Percentiles rank a stretch among this genome's conserved stretches.
These are phyloP conservation scores for Hyaloperonospora arabidopsidis DNA, from an alignment of 352 stramenopile species.

Conservation along the genomic window DNA sequence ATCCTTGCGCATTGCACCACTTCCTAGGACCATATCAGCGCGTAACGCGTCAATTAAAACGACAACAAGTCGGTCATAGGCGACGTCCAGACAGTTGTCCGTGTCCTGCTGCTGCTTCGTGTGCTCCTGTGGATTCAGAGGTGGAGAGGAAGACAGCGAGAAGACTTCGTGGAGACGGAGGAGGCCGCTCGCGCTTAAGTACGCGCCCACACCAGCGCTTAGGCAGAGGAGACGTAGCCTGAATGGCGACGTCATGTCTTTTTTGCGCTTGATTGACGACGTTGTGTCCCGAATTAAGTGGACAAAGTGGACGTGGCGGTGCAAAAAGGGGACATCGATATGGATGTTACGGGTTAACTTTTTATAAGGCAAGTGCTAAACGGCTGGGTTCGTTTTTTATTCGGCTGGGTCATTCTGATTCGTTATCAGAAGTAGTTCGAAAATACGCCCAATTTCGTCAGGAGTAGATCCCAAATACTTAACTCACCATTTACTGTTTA, in stretches of 20 bases:
- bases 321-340: too few relatives aligned
- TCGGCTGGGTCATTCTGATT: too few relatives aligned
- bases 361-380: too few relatives aligned
- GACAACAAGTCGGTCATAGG: constrained; percentile 75
- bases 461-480: too few relatives aligned
- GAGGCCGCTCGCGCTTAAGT: constrained; percentile 48
- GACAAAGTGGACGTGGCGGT: too few relatives aligned
- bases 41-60: constrained; percentile 83
- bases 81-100: constrained; percentile 8
- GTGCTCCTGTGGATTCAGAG: constrained; percentile 4
- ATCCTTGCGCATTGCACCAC: constrained; percentile 33
- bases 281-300: too few relatives aligned
- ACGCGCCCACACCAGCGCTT: constrained; percentile 33
- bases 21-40: constrained; percentile 83
- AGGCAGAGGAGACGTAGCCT: constrained; percentile 31
- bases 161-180: constrained; percentile 54
- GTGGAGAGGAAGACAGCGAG: constrained; percentile 16
- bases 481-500: too few relatives aligned
- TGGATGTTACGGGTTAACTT: too few relatives aligned
- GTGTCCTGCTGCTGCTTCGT: constrained; percentile 1
- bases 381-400: too few relatives aligned
- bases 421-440: too few relatives aligned
- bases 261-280: too few relatives aligned
- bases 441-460: too few relatives aligned
- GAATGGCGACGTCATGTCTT: constrained; percentile 12